Evolutionary conservation across 306 rosid genomes (phyloP), one percentile per base, ranked within the genome.

Genomic region (Inga laurina): DNA sequence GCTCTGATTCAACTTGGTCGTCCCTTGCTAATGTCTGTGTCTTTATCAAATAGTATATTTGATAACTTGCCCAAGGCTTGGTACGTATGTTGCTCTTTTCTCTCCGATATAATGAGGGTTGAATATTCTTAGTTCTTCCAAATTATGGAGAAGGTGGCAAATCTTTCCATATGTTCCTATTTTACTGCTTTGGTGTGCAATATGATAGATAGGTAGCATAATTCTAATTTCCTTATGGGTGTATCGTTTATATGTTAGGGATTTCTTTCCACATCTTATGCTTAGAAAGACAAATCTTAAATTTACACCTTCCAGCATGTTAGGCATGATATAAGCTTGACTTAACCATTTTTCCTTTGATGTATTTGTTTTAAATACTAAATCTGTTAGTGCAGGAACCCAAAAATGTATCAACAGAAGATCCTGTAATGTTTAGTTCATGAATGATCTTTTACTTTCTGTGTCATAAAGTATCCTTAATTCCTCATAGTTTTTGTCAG

Each of bases 1-100:
- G 84, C 82, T 75, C 78, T 91, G 66, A 77, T 92, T 72, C 97
- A 87, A 88, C 82, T 94, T 7, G 94, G 97, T 76, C 93, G 97
- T 21, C 99, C 99, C 35, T 59, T 96, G 94, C 90, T 96, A 35
- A 49, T 86, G 89, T 89, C 95, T 5, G 88, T 88, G 69, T 84
- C 98, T 78, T 87, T 94, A 32, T 84, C 93, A 0, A 45, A 90
- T n/a, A 82, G 7, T 75, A 24, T 92, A 74, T 82, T 88, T 2
- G 98, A 92, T 82, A 72, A 88, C 27, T 87, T 96, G 84, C 90
- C 98, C 5, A 89, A 78, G 85, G 94, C 93, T 72, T 95, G 98
- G 98, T 95, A 95, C 76, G 94, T 41, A 54, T 82, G 34, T 76
- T 86, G 49, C 77, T 73, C 64, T 43, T 78, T 68, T 51, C 64